phyloP scores from a whole-genome alignment of 1,284 basidiomycete species.

The Violaceomyces palustris region DNA sequence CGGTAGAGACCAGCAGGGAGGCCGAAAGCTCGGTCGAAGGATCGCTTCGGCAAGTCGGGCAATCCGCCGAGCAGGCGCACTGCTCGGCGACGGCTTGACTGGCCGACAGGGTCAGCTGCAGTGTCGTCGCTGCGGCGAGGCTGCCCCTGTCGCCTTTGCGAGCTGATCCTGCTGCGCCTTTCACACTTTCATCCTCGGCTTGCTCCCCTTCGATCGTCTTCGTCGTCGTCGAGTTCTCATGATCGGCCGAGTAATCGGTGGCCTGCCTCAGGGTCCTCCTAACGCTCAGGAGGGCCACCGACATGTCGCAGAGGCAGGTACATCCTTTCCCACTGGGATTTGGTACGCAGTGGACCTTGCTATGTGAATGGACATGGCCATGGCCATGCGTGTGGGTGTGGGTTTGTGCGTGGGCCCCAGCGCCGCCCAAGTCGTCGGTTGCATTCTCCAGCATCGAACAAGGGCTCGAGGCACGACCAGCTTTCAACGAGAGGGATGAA shows the following conservation, averaged over 20 bases:
- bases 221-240: no score
- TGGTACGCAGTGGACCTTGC: constrained; percentile 50
- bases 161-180: no score
- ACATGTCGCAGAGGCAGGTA: constrained; percentile 46
- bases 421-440: no score
- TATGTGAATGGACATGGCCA: background rate
- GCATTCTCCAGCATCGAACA: no score
- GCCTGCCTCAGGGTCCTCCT: constrained; percentile 34
- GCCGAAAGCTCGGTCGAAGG: constrained; percentile 40
- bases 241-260: no score
- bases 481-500: no score
- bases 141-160: background rate
- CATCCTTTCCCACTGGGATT: constrained; percentile 47
- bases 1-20: constrained; percentile 41
- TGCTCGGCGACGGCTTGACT: constrained; percentile 45
- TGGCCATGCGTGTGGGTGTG: background rate
- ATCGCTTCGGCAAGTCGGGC: constrained; percentile 46
- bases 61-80: constrained; percentile 47
- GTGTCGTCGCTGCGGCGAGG: constrained; percentile 5
- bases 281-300: constrained; percentile 42
- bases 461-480: no score
- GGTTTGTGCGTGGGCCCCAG: no score
- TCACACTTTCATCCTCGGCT: no score
- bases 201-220: constrained; percentile 22
- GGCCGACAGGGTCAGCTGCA: constrained; percentile 46